These are phyloP conservation scores for Sporothrix humicola DNA, from an alignment of 2,329 filamentous ascomycete genomes.

Conservation along the genomic window DNA sequence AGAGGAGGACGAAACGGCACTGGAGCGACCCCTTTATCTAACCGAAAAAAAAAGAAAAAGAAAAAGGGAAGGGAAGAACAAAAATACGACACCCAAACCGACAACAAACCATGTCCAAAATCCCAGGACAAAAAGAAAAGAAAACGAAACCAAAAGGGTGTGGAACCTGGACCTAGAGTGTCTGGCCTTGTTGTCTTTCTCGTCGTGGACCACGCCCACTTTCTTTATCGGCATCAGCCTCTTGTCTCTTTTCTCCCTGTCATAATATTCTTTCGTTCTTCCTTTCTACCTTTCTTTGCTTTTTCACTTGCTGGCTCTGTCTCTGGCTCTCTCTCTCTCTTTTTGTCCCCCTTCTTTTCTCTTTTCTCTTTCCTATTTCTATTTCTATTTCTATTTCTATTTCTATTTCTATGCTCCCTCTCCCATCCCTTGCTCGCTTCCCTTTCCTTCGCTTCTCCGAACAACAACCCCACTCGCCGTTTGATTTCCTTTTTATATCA, in stretches of 20 bases:
- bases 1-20: background rate
- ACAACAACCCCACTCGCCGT: constrained; percentile 14
- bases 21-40: too few species aligned
- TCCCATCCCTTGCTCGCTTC: background rate
- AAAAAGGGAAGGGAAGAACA: background rate
- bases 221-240: background rate
- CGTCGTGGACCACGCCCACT: constrained; percentile 16
- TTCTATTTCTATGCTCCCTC: background rate
- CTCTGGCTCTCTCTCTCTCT: background rate
- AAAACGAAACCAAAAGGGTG: constrained; percentile 6
- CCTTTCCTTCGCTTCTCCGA: background rate
- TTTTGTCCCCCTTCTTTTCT: background rate
- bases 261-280: background rate
- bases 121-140: background rate
- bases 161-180: background rate
- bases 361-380: background rate
- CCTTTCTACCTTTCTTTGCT: background rate
- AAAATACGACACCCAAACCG: background rate
- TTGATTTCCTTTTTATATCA: constrained; percentile 12
- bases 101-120: background rate
- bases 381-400: background rate
- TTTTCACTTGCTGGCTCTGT: background rate
- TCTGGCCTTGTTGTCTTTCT: constrained; percentile 20
- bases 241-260: background rate
- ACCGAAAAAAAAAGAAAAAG: background rate